Base-by-base conservation (phyloP, 1,139 yeast genomes). In the Suhomyces chickasaworum region DNA sequence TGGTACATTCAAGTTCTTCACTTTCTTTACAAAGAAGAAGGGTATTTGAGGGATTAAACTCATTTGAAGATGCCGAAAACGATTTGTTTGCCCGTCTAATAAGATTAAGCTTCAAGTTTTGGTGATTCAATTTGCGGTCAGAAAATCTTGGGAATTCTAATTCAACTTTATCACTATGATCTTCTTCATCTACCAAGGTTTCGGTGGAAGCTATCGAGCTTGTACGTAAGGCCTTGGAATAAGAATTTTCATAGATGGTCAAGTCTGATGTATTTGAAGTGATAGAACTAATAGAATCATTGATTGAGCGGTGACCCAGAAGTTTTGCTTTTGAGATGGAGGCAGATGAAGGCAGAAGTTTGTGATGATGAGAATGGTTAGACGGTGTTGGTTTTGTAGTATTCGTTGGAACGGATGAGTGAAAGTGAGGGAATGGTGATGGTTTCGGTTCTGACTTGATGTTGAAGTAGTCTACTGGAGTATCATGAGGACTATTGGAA, bases 401-500 rank as follows among this genome's bases (percentile, higher is more conserved):
- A 12, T 36, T 7, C 7, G 36, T 8, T 12, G 41, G 15, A n/a
- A 10, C 38, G 17, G 35, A 16, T 8, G 32, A 33, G 23, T 38
- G 20, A 20, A 31, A 32, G 10, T 35, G 41, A 36, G 44, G 35
- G 29, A 36, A 36, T 27, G 33, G 21, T n/a, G 41, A 13, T 7
- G 44, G 39, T 15, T 40, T 43, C 23, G 42, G 12, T 8, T 37
- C 45, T 16, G 57, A 31, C 13, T 48, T 47, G 39, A 48, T 41
- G 38, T 56, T 54, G 37, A 61, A 61, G 47, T 61, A 60, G 47
- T 59, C 64, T 33, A 40, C 46, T 15, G 47, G 47, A 8, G 49
- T 20, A 10, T 48, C 54, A 43, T 44, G 39, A 13, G 42, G 47
- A 25, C 45, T 44, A 34, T 40, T 48, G 13, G 53, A 41, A 6